Conservation (phyloP, 2,329 filamentous ascomycete genomes). For the Hypoxylon sp. region DNA sequence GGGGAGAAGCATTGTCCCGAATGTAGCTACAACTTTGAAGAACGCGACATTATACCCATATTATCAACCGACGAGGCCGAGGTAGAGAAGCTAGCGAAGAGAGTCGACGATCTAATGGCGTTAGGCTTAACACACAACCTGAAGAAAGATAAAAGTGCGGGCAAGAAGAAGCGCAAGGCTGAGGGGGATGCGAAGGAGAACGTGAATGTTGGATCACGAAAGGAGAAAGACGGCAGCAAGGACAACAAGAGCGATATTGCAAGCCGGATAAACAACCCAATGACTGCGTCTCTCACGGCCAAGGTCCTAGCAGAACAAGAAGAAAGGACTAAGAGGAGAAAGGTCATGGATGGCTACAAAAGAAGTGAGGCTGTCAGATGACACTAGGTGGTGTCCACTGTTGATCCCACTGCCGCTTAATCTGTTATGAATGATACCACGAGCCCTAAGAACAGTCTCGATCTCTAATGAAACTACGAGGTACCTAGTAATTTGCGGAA, state of each 20-base stretch:
- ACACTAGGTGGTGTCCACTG: slow-evolving; percentile 8
- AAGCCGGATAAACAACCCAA: slow-evolving; percentile 84
- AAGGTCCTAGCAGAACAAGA: slow-evolving; percentile 91
- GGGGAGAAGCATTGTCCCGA: slow-evolving; percentile 71
- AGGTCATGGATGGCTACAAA: slow-evolving; percentile 63
- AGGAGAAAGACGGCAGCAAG: slow-evolving; percentile 55
- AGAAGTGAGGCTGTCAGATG: slow-evolving; percentile 49
- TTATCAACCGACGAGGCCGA: slow-evolving; percentile 79
- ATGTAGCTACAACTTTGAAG: slow-evolving; percentile 80
- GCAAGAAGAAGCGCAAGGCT: slow-evolving; percentile 74
- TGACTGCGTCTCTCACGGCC: slow-evolving; percentile 86
- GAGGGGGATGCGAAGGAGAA: slow-evolving; percentile 52
- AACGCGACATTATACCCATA: slow-evolving; percentile 84
- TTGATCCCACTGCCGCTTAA: not conserved
- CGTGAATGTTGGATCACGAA: slow-evolving; percentile 58
- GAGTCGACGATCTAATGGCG: slow-evolving; percentile 76
- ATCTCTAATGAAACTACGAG: not conserved
- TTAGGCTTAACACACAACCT: slow-evolving; percentile 85
- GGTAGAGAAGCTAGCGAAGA: slow-evolving; percentile 71
- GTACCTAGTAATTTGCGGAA: too few relatives aligned
- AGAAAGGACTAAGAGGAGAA: slow-evolving; percentile 81
- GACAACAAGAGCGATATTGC: slow-evolving; percentile 52
- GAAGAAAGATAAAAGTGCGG: slow-evolving; percentile 77
- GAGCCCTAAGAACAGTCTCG: not conserved
- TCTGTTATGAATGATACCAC: slow-evolving; percentile 19